A percentile compares a stretch with the other conserved stretches of the same genome.
Conservation (phyloP, 1,284 basidiomycete species). For the Ustilago sp. region DNA sequence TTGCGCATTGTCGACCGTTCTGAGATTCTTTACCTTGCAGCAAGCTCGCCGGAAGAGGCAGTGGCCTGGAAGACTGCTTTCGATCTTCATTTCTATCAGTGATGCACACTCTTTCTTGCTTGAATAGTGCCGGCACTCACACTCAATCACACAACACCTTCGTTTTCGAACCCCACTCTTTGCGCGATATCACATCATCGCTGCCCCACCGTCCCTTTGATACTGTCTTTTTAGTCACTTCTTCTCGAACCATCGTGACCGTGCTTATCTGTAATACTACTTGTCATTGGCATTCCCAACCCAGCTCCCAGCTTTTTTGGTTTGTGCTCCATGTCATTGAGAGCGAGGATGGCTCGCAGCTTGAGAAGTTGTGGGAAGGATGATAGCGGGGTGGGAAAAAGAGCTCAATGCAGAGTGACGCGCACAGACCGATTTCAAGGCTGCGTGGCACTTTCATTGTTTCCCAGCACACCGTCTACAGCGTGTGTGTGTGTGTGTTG, state of each 20-base stretch:
- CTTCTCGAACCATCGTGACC: conserved; percentile 6
- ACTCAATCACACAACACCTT: not conserved
- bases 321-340: too few relatives aligned
- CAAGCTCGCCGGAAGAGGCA: conserved; percentile 42
- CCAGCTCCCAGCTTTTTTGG: not conserved
- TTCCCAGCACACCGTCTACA: not conserved
- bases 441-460: not conserved
- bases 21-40: conserved; percentile 57
- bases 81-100: conserved; percentile 52
- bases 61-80: conserved; percentile 55
- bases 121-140: not conserved
- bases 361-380: not conserved
- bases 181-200: not conserved
- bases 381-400: not conserved
- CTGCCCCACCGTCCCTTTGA: conserved; percentile 1
- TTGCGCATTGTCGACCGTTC: conserved; percentile 56
- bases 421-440: conserved; percentile 32
- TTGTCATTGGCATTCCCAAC: conserved; percentile 8
- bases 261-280: conserved; percentile 33
- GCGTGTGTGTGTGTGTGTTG: not conserved
- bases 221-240: conserved; percentile 5
- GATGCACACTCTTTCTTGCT: not conserved
- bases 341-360: not conserved
- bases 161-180: conserved; percentile 7
- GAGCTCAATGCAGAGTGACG: conserved; percentile 27